Evolutionary conservation across 2,329 filamentous ascomycete genomes (phyloP).

Genomic region (Tolypocladium tundrense): DNA sequence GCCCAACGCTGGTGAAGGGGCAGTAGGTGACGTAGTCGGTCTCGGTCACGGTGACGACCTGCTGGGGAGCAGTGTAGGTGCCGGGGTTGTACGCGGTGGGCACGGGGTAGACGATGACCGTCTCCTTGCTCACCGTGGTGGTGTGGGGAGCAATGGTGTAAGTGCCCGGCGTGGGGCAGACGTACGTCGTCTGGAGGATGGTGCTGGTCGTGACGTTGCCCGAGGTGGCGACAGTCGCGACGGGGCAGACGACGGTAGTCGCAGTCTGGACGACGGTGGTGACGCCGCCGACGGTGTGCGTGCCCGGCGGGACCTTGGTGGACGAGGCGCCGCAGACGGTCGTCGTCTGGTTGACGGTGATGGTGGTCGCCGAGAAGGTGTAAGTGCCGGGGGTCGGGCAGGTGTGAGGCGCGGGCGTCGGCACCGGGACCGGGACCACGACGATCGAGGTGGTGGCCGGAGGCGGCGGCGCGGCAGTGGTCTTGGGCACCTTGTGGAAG

Average conservation of each 20-base stretch:
- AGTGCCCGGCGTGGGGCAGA: conserved; percentile 63
- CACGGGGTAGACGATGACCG: conserved; percentile 53
- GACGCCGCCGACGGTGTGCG: conserved; percentile 61
- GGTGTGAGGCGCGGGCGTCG: conserved; percentile 40
- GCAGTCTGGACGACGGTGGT: conserved; percentile 57
- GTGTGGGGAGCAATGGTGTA: conserved; percentile 66
- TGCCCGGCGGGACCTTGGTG: conserved; percentile 52
- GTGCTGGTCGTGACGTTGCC: conserved; percentile 52
- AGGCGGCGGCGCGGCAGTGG: conserved; percentile 7
- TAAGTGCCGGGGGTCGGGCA: conserved; percentile 62
- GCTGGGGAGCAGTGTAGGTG: conserved; percentile 61
- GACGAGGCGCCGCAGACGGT: conserved; percentile 55
- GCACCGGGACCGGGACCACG: conserved; percentile 35
- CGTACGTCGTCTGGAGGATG: conserved; percentile 59
- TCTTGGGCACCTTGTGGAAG: conserved; percentile 2
- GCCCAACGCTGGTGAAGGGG: conserved; percentile 46
- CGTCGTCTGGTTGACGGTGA: conserved; percentile 56
- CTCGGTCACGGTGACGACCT: conserved; percentile 57
- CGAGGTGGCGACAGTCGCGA: conserved; percentile 52
- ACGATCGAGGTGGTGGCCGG: conserved; percentile 30
- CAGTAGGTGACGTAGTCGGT: conserved; percentile 61
- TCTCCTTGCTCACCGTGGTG: conserved; percentile 44
- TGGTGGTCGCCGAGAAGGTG: conserved; percentile 64
- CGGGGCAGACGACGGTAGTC: conserved; percentile 61
- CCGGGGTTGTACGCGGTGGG: conserved; percentile 56